phyloP scores from a whole-genome alignment of 345 rosid genomes.

The Sisymbrium altissimum region DNA sequence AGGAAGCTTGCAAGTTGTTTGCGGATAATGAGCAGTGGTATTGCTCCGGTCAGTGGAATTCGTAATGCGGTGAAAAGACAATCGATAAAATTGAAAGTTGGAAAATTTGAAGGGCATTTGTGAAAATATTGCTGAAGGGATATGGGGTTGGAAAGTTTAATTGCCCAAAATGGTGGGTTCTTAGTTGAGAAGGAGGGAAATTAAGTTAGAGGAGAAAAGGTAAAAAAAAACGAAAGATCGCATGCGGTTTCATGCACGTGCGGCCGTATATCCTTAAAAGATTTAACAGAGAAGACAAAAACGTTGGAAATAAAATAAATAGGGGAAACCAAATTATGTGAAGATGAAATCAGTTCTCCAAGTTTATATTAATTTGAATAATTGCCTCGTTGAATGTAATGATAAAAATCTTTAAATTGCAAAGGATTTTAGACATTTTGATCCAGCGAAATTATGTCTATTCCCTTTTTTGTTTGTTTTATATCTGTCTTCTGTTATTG shows the following conservation, averaged over 20 bases:
- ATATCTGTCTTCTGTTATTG: not conserved
- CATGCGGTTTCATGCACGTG: conserved; percentile 26
- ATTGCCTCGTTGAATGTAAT: not conserved
- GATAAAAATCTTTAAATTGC: conserved; percentile 5
- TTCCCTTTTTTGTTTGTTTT: not conserved
- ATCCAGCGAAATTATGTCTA: not conserved
- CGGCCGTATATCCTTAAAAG: conserved; percentile 2
- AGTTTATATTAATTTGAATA: not conserved
- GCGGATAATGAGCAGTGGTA: conserved; percentile 37
- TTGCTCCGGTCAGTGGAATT: conserved; percentile 31
- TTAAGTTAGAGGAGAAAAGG: not conserved
- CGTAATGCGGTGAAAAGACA: not conserved
- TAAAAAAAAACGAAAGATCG: not conserved
- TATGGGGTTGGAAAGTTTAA: not conserved
- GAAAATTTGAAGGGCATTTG: not conserved
- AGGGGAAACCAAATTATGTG: not conserved
- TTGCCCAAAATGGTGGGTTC: conserved; percentile 12
- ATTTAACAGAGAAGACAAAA: not conserved
- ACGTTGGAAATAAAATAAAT: not conserved
- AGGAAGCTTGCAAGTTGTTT: conserved; percentile 41
- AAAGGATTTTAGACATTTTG: conserved; percentile 3
- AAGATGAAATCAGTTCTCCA: not conserved
- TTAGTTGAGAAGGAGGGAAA: not conserved
- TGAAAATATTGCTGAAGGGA: not conserved
- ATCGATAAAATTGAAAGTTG: not conserved